phyloP scores from a whole-genome alignment of 257 asterid genomes.

The Orobanche coerulescens region DNA sequence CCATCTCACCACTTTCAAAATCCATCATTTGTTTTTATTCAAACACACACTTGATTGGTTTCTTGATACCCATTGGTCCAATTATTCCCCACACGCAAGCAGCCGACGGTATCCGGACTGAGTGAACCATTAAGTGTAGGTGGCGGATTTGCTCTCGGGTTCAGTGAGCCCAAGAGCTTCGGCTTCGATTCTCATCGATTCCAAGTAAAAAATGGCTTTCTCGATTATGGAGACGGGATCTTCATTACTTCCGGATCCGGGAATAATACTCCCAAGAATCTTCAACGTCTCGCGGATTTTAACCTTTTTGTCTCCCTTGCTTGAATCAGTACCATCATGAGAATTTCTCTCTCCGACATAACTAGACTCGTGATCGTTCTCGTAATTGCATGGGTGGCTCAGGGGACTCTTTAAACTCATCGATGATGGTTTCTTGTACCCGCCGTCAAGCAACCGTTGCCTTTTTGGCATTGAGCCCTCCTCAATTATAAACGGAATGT shows the following conservation, averaged over 20 bases:
- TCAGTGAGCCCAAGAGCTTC: slow-evolving; percentile 33
- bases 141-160: slow-evolving; percentile 13
- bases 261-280: slow-evolving; percentile 46
- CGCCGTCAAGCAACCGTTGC: slow-evolving; percentile 55
- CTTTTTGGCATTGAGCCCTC: slow-evolving; percentile 44
- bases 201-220: slow-evolving; percentile 53
- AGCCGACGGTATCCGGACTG: not conserved
- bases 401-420: slow-evolving; percentile 9
- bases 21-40: slow-evolving; percentile 29
- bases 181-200: slow-evolving; percentile 51
- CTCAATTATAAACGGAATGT: slow-evolving; percentile 26
- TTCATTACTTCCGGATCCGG: slow-evolving; percentile 38
- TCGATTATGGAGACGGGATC: slow-evolving; percentile 65
- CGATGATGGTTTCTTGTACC: slow-evolving; percentile 48
- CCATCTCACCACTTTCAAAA: slow-evolving; percentile 28
- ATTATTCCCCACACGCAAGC: slow-evolving; percentile 12
- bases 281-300: slow-evolving; percentile 39
- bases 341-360: slow-evolving; percentile 22
- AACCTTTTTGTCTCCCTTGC: slow-evolving; percentile 32
- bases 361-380: slow-evolving; percentile 35
- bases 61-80: slow-evolving; percentile 14
- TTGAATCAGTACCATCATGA: slow-evolving; percentile 20
- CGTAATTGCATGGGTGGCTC: slow-evolving; percentile 10
- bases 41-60: slow-evolving; percentile 24
- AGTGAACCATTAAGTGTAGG: not conserved